phyloP scores from a whole-genome alignment of 305 asterid genomes.

The Fraxinus floribunda region DNA sequence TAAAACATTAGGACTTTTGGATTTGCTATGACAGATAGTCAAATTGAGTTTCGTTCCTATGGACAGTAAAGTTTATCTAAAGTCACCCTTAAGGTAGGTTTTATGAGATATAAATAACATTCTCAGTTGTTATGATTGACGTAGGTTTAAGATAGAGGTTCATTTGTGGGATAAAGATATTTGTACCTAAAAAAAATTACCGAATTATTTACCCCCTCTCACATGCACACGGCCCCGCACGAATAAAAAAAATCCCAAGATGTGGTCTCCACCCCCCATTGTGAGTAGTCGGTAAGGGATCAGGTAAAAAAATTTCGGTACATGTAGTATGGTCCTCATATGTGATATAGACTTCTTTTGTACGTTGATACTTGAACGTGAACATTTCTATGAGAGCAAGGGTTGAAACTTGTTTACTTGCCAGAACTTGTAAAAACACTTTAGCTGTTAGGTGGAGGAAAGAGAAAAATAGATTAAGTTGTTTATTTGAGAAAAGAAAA shows the following conservation, averaged over 20 bases:
- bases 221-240: too few species aligned
- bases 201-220: too few species aligned
- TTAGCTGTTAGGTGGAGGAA: neutral
- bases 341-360: neutral
- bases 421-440: neutral
- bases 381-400: neutral
- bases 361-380: neutral
- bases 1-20: neutral
- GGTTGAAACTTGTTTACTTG: neutral
- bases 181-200: too few species aligned
- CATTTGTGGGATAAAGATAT: neutral
- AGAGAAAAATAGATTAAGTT: neutral
- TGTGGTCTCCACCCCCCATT: too few species aligned
- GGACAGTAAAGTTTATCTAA: neutral
- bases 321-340: neutral
- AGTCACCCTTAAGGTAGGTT: neutral
- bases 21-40: neutral
- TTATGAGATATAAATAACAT: neutral
- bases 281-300: too few species aligned
- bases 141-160: neutral
- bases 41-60: neutral
- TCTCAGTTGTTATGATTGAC: neutral
- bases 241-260: too few species aligned
- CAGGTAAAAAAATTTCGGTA: too few species aligned
- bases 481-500: neutral